These are phyloP conservation scores for Botryosphaeria dothidea DNA, from an alignment of 2,329 filamentous ascomycete species.

Conservation along the genomic window DNA sequence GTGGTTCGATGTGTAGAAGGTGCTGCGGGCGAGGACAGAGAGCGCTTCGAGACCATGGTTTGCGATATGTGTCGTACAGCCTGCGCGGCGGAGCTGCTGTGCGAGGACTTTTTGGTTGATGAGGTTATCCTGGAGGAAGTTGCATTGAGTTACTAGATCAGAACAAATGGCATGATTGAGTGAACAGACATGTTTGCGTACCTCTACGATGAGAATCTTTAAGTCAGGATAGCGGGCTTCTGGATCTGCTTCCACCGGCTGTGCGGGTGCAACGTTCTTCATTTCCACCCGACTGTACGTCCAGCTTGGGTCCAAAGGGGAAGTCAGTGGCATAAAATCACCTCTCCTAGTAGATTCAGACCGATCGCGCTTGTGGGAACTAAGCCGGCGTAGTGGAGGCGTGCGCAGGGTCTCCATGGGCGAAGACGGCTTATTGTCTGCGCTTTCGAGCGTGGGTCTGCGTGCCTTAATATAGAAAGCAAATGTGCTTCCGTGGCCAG, in stretches of 20 bases:
- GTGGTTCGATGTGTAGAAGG: too few species aligned
- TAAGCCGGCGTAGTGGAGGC: not conserved
- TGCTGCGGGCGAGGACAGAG: slow-evolving; percentile 23
- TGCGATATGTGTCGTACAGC: slow-evolving; percentile 32
- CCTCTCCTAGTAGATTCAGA: not conserved
- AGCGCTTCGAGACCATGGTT: slow-evolving; percentile 37
- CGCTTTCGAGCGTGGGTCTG: not conserved
- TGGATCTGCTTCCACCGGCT: not conserved
- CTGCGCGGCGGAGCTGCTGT: slow-evolving; percentile 34
- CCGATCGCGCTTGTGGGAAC: not conserved
- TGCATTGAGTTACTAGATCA: too few species aligned
- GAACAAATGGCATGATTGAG: too few species aligned
- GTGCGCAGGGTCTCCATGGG: not conserved
- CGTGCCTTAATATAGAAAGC: slow-evolving; percentile 35
- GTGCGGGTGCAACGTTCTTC: not conserved
- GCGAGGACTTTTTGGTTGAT: slow-evolving; percentile 38
- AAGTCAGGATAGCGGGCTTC: not conserved
- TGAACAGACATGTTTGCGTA: not conserved
- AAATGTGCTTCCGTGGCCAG: slow-evolving; percentile 35
- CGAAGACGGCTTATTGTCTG: not conserved
- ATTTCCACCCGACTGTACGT: not conserved
- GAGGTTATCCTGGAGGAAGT: slow-evolving; percentile 30
- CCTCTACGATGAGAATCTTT: slow-evolving; percentile 10
- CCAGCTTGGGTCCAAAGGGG: slow-evolving; percentile 4
- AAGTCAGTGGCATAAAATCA: not conserved